Conservation (phyloP, 441 rosid species). For the Pelargonium cotyledonis region DNA sequence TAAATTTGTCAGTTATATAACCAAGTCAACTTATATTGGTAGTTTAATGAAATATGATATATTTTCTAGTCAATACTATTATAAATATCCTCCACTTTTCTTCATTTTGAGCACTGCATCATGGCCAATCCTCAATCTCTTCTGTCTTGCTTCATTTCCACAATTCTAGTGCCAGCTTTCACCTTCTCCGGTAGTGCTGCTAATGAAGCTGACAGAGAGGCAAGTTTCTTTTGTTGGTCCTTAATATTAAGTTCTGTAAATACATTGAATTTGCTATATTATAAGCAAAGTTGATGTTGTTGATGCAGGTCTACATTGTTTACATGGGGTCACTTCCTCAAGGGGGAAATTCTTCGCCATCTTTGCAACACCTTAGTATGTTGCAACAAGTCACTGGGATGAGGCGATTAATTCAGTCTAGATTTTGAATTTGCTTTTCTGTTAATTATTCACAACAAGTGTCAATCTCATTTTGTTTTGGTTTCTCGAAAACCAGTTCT, state of each 20-base stretch:
- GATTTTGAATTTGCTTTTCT: neutral
- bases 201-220: conserved; percentile 2
- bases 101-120: neutral
- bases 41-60: too few relatives aligned
- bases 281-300: too few relatives aligned
- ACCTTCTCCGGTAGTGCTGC: neutral
- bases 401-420: conserved; percentile 19
- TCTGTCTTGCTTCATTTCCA: neutral
- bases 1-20: too few relatives aligned
- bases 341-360: conserved; percentile 20
- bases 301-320: conserved; percentile 40
- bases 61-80: too few relatives aligned
- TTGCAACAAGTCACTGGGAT: conserved; percentile 25
- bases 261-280: too few relatives aligned
- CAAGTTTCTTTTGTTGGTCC: neutral
- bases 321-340: conserved; percentile 38
- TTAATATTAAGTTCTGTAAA: too few relatives aligned
- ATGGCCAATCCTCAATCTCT: neutral
- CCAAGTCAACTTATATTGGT: too few relatives aligned
- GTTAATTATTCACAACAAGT: neutral
- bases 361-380: conserved; percentile 35
- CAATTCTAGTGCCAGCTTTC: neutral
- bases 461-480: neutral
- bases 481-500: conserved; percentile 5
- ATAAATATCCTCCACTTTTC: neutral